A percentile compares a stretch with the other conserved stretches of the same genome.
These are phyloP conservation scores for Acaromyces ingoldii DNA, from an alignment of 1,284 basidiomycete species.

Conservation along the genomic window DNA sequence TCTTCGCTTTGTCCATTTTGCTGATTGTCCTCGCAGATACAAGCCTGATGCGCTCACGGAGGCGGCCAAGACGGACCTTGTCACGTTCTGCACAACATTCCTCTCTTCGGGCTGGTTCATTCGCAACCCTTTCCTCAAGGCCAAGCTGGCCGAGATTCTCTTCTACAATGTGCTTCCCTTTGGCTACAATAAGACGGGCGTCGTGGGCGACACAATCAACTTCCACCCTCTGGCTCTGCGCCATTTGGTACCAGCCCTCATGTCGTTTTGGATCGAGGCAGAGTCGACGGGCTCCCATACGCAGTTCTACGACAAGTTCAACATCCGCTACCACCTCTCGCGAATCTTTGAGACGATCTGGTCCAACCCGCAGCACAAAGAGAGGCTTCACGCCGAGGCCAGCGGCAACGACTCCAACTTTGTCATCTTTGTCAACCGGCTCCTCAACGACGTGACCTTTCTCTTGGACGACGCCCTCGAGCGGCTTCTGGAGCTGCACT, in stretches of 20 bases:
- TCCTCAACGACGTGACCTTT: conserved; percentile 99
- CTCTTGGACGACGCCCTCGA: conserved; percentile 93
- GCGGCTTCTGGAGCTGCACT: conserved; percentile 80
- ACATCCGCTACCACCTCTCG: conserved; percentile 60
- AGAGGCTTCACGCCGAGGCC: conserved; percentile 38
- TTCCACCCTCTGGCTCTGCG: conserved; percentile 77
- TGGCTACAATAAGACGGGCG: conserved; percentile 69
- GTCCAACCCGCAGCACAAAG: conserved; percentile 44
- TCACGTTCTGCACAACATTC: conserved; percentile 86
- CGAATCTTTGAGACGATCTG: conserved; percentile 47
- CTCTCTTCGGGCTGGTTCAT: conserved; percentile 91
- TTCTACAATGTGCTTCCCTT: conserved; percentile 76
- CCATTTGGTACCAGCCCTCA: conserved; percentile 83
- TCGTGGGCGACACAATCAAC: conserved; percentile 77
- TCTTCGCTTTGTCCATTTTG: neutral
- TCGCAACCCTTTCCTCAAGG: conserved; percentile 96
- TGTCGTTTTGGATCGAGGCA: conserved; percentile 95
- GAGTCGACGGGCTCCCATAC: conserved; percentile 95
- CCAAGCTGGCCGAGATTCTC: conserved; percentile 92
- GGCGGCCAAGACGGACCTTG: conserved; percentile 68
- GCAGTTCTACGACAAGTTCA: conserved; percentile 96
- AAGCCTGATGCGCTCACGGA: conserved; percentile 77
- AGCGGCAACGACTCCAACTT: conserved; percentile 28
- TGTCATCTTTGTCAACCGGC: conserved; percentile 89
- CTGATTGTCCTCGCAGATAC: conserved; percentile 53